A percentile compares a stretch with the other conserved stretches of the same genome.
Conservation (phyloP, 1,139 yeast genomes). For the Scheffersomyces cryptocercus region DNA sequence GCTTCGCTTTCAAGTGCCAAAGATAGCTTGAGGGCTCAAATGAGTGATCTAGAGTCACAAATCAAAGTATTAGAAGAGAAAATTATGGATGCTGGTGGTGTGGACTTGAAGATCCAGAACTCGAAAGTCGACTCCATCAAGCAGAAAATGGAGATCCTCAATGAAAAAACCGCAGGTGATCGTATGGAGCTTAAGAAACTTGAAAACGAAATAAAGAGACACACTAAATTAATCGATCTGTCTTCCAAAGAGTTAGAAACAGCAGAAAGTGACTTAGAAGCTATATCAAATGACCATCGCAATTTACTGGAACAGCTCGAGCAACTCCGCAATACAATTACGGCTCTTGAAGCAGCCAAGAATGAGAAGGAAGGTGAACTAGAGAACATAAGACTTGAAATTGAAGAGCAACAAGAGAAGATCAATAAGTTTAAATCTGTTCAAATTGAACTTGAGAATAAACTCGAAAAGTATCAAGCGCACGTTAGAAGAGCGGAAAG, state of each 20-base stretch:
- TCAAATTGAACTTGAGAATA: slow-evolving; percentile 68
- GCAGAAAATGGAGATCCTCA: slow-evolving; percentile 65
- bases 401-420: slow-evolving; percentile 53
- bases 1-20: slow-evolving; percentile 37
- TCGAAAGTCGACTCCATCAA: slow-evolving; percentile 77
- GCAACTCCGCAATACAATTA: slow-evolving; percentile 27
- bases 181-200: slow-evolving; percentile 63
- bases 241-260: slow-evolving; percentile 36
- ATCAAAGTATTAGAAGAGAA: slow-evolving; percentile 67
- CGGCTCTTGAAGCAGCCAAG: slow-evolving; percentile 25
- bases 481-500: slow-evolving; percentile 43
- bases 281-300: slow-evolving; percentile 25
- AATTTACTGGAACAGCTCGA: slow-evolving; percentile 40
- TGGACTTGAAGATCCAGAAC: slow-evolving; percentile 74
- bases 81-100: slow-evolving; percentile 92
- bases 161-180: slow-evolving; percentile 62
- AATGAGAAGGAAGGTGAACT: slow-evolving; percentile 35
- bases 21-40: slow-evolving; percentile 49
- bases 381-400: slow-evolving; percentile 42
- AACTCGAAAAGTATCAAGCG: slow-evolving; percentile 58
- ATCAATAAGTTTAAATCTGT: slow-evolving; percentile 64
- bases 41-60: slow-evolving; percentile 57
- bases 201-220: slow-evolving; percentile 63
- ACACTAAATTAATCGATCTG: slow-evolving; percentile 47
- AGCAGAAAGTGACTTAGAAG: slow-evolving; percentile 31